phyloP scores from a whole-genome alignment of 106 monocot species.

The Dactylorhiza incarnata region DNA sequence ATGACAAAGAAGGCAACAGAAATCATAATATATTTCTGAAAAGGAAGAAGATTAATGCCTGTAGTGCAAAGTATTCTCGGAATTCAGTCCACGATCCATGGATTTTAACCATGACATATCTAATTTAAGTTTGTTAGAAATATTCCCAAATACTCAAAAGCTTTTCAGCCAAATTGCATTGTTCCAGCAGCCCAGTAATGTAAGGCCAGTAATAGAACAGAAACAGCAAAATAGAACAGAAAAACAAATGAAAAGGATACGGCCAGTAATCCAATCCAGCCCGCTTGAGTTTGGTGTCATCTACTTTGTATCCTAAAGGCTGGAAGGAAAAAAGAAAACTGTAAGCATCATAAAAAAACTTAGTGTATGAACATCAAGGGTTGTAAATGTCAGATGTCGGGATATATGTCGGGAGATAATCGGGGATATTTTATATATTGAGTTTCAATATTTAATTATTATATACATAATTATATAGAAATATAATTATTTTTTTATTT shows the following conservation, averaged over 20 bases:
- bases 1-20: neutral
- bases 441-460: too few species aligned
- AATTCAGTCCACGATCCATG: constrained; percentile 85
- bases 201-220: neutral
- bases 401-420: too few species aligned
- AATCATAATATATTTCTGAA: neutral
- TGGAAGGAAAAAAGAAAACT: constrained; percentile 23
- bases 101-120: constrained; percentile 92
- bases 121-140: constrained; percentile 15
- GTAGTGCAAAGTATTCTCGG: constrained; percentile 57
- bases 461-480: too few species aligned
- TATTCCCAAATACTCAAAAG: neutral
- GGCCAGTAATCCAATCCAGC: constrained; percentile 99
- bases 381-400: too few species aligned
- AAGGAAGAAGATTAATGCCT: constrained; percentile 24
- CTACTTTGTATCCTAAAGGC: constrained; percentile 89
- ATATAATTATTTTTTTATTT: too few species aligned
- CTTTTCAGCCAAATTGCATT: neutral
- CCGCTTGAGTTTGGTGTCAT: constrained; percentile 94
- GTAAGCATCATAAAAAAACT: constrained; percentile 10
- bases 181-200: neutral
- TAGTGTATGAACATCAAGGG: neutral
- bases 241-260: constrained; percentile 47
- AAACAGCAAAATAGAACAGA: neutral
- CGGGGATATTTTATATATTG: too few species aligned